Base-by-base conservation (phyloP, 2,329 filamentous ascomycete species). In the Apiospora hydei region DNA sequence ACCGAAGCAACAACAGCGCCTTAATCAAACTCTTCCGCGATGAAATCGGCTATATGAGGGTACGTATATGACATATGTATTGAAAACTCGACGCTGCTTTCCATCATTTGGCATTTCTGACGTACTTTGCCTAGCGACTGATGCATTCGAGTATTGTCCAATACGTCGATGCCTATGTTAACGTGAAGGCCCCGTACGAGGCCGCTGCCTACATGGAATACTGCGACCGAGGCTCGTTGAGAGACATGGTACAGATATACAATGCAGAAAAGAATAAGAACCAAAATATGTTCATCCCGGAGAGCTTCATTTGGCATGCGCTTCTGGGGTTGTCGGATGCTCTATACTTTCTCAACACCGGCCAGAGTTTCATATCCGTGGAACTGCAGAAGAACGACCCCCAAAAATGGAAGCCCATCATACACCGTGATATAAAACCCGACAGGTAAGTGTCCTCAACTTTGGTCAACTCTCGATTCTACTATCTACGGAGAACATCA, bases 341-440 rank as follows among this genome's bases (percentile, higher is more conserved):
- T 13, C 72, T 77, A 1, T 69, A 67, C n/a, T 76, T 73, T 64
- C 70, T 77, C 6, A 44, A 69, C 2, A 75, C 75, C 0, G 75
- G 74, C 6, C 49, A 70, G 47, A 76, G 73, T 57, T 71, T 57
- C 43, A 51, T 73, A 4, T 71, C 74, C 0, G n/a, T 68, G 34
- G 38, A 70, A 8, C 70, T 75, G 3, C 34, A 71, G 26, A 72
- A 69, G 3, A 70, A 73, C 34, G 30, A 73, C 26, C 44, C 24
- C 1, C 18, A 16, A 0, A 41, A 41, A 21, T 77, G 75, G 75
- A 67, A 18, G 57, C 72, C 75, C 14, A 69, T 77, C 2, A 46
- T 76, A 21, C 76, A 77, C 53, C 71, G 75, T n/a, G 75, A 77
- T 43, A 76, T 76, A 70, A 77, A 75, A 51, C 74, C 74, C 24